Evolutionary conservation across 2,329 filamentous ascomycete genomes (phyloP).

Genomic region (Beauveria bassiana): DNA sequence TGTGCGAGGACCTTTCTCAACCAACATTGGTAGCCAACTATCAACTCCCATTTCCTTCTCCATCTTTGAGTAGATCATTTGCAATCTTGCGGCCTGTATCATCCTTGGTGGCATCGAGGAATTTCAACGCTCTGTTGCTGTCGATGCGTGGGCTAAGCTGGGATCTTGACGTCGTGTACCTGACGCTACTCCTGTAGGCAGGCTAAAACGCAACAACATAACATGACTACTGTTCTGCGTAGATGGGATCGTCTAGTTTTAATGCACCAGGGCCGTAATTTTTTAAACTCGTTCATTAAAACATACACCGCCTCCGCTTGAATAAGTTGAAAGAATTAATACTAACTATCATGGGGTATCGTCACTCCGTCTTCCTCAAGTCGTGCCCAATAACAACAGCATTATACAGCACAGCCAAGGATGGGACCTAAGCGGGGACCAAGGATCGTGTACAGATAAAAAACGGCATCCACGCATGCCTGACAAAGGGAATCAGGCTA

Average conservation of each 20-base stretch:
- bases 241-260: no score
- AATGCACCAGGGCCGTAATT: no score
- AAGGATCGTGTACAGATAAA: conserved; percentile 1
- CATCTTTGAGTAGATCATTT: no score
- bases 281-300: not conserved
- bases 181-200: not conserved
- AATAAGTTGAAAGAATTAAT: not conserved
- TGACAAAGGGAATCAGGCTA: not conserved
- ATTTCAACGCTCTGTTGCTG: no score
- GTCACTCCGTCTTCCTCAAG: conserved; percentile 4
- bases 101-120: no score
- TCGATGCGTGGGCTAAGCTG: not conserved
- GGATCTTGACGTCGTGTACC: not conserved
- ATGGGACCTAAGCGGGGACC: not conserved
- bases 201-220: no score
- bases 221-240: no score
- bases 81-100: no score
- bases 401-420: not conserved
- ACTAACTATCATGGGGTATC: conserved; percentile 10
- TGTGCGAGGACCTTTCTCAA: no score
- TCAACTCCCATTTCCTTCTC: no score
- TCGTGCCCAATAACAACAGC: conserved; percentile 3
- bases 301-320: not conserved
- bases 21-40: no score
- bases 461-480: not conserved